Percentiles rank a stretch among this genome's conserved stretches.
Evolutionary conservation across 139 green algal genomes (phyloP).

Genomic region (Closterium sp.): DNA sequence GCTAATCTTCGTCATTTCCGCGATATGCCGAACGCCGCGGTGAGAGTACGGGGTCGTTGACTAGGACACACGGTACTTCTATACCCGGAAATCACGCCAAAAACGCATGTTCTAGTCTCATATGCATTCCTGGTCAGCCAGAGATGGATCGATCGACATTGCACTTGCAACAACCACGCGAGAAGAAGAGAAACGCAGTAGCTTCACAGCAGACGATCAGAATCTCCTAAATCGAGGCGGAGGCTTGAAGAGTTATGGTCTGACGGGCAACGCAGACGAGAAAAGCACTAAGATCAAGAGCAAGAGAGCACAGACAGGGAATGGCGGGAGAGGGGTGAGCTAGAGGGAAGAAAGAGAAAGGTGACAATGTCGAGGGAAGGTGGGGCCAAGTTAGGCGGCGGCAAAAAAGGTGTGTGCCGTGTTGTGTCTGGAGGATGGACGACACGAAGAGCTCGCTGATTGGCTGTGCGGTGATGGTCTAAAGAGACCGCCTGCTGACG

Average conservation of each 20-base stretch:
- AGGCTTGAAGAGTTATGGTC: neutral
- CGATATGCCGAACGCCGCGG: neutral
- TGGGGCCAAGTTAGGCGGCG: neutral
- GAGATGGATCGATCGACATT: neutral
- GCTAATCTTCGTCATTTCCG: neutral
- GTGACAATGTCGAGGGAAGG: neutral
- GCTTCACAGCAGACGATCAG: neutral
- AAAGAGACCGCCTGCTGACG: neutral
- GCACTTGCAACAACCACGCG: neutral
- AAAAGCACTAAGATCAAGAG: too few relatives aligned
- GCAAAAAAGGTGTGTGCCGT: neutral
- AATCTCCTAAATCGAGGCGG: neutral
- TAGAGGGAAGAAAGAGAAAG: neutral
- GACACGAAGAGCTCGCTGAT: neutral
- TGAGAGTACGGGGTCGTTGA: too few relatives aligned
- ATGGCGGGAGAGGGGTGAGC: neutral
- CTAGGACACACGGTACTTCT: too few relatives aligned
- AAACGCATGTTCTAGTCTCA: neutral
- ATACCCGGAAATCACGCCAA: neutral
- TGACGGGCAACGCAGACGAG: neutral
- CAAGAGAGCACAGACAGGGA: neutral
- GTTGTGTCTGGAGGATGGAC: neutral
- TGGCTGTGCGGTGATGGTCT: neutral
- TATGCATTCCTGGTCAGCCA: neutral
- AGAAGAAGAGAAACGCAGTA: neutral